Conservation (phyloP, 345 rosid genomes). For the Luvunga scandens region DNA sequence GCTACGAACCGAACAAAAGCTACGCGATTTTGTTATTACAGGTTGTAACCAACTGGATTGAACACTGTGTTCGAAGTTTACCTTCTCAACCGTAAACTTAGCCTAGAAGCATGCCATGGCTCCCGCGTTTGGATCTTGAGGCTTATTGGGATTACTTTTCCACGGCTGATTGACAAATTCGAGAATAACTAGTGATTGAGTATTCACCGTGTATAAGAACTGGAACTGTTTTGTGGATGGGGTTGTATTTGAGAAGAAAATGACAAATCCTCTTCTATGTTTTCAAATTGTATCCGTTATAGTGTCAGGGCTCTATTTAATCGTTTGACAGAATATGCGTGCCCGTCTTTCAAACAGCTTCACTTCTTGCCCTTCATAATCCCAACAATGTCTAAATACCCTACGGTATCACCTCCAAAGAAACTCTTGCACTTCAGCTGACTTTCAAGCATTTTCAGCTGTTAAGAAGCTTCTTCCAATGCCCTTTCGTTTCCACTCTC, state of each 20-base stretch:
- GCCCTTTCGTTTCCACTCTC: conserved; percentile 18
- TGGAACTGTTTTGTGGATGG: conserved; percentile 37
- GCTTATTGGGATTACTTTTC: conserved; percentile 34
- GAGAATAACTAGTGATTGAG: conserved; percentile 28
- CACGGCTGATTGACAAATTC: conserved; percentile 46
- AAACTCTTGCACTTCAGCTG: conserved; percentile 27
- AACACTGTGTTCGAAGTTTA: not conserved
- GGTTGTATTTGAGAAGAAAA: conserved; percentile 35
- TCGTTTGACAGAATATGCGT: conserved; percentile 31
- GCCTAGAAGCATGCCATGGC: conserved; percentile 41
- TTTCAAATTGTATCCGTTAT: conserved; percentile 35
- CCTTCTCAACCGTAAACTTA: conserved; percentile 34
- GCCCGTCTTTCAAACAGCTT: conserved; percentile 37
- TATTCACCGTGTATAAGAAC: conserved; percentile 36
- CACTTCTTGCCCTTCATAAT: conserved; percentile 21
- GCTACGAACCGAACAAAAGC: not conserved
- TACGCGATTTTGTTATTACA: not conserved
- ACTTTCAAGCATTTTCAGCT: conserved; percentile 27
- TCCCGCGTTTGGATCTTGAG: conserved; percentile 36
- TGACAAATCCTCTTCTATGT: conserved; percentile 35
- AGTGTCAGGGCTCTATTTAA: conserved; percentile 32
- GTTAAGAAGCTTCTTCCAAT: conserved; percentile 21
- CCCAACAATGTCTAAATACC: conserved; percentile 34
- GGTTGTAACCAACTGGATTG: not conserved
- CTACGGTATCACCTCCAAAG: conserved; percentile 26